Evolutionary conservation across 106 monocot genomes (phyloP).

Genomic region (Phalaenopsis equestris): DNA sequence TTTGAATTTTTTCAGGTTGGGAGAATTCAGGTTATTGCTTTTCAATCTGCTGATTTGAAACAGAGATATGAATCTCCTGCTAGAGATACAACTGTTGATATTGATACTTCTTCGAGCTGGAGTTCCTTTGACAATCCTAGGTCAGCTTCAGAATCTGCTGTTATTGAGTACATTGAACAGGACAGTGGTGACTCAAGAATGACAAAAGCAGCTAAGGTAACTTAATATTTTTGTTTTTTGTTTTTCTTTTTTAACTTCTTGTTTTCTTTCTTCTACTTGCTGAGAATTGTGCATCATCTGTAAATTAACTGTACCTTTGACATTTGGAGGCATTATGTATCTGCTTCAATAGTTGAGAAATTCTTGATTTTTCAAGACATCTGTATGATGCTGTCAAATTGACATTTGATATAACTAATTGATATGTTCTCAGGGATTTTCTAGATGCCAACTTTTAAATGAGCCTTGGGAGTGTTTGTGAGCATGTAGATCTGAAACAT

Average conservation of each 20-base stretch:
- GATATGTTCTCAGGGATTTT: not conserved
- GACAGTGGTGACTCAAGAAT: constrained; percentile 66
- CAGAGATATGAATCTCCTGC: constrained; percentile 26
- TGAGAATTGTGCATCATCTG: not conserved
- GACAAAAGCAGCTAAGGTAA: constrained; percentile 46
- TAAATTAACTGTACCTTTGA: not conserved
- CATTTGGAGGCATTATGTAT: not conserved
- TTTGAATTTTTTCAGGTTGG: constrained; percentile 46
- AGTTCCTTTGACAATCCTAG: constrained; percentile 46
- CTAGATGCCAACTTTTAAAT: not conserved
- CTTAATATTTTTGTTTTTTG: not conserved
- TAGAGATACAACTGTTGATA: constrained; percentile 30
- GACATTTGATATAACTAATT: not conserved
- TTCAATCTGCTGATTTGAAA: constrained; percentile 74
- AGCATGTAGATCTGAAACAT: not conserved
- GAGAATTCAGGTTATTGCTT: constrained; percentile 93
- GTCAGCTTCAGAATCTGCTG: constrained; percentile 30
- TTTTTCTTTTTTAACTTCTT: not conserved
- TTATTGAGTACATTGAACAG: constrained; percentile 43
- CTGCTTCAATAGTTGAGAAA: not conserved
- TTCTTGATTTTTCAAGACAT: not conserved
- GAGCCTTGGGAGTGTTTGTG: not conserved
- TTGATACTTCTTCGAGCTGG: constrained; percentile 67
- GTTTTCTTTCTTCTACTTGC: not conserved
- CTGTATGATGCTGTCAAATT: not conserved